Percentiles rank a stretch among this genome's conserved stretches.
phyloP scores from a whole-genome alignment of 2,329 filamentous ascomycete genomes.

The Aspergillus sp. region DNA sequence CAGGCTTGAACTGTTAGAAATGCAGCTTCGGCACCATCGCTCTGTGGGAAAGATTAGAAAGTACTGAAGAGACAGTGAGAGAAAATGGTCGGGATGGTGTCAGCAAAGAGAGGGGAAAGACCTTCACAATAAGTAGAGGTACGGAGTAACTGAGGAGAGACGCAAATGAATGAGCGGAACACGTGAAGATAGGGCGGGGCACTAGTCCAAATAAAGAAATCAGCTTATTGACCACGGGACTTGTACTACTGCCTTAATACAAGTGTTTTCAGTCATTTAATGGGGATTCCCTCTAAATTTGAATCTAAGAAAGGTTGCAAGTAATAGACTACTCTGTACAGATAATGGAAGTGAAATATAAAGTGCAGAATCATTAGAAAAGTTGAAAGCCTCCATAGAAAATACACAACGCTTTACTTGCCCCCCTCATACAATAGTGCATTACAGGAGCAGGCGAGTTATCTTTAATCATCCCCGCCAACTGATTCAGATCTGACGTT shows the following conservation, averaged over 20 bases:
- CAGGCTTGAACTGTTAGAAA: neutral
- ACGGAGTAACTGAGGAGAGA: neutral
- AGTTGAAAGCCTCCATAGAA: slow-evolving; percentile 57
- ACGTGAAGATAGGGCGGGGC: slow-evolving; percentile 5
- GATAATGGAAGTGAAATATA: neutral
- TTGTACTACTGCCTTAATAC: neutral
- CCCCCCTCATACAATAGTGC: slow-evolving; percentile 89
- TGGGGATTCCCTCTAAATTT: neutral
- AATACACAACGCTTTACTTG: slow-evolving; percentile 72
- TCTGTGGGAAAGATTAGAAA: neutral
- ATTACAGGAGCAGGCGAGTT: slow-evolving; percentile 67
- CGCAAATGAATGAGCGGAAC: neutral
- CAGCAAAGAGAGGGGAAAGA: neutral
- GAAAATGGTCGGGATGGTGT: neutral
- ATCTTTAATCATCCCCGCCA: slow-evolving; percentile 57
- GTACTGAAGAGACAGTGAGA: neutral
- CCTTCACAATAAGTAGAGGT: neutral
- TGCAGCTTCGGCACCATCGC: neutral
- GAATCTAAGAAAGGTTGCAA: neutral
- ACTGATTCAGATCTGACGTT: slow-evolving; percentile 77
- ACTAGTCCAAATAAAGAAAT: slow-evolving; percentile 9
- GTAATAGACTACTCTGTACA: neutral
- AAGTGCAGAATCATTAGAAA: slow-evolving; percentile 14
- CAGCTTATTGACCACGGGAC: neutral
- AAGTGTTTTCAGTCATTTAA: neutral